A percentile compares a stretch with the other conserved stretches of the same genome.
Evolutionary conservation across 2,329 filamentous ascomycete genomes (phyloP).

Genomic region (Fusarium mexicanum): DNA sequence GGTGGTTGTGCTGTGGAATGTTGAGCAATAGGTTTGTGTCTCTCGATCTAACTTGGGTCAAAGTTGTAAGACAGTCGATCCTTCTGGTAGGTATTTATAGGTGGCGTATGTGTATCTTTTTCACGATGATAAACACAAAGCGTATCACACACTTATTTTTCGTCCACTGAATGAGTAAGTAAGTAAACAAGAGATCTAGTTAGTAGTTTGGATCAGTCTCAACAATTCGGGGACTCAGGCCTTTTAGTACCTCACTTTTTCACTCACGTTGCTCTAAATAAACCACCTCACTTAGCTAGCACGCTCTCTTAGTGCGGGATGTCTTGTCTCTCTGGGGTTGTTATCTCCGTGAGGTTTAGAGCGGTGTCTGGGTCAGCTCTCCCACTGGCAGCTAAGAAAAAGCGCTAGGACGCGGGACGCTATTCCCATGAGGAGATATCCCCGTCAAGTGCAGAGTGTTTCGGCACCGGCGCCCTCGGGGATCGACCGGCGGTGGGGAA

Average conservation of each 20-base stretch:
- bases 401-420: conserved; percentile 25
- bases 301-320: conserved; percentile 1
- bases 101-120: neutral
- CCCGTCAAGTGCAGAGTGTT: conserved; percentile 16
- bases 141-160: neutral
- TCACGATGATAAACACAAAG: neutral
- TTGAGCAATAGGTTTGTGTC: neutral
- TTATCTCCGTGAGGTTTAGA: conserved; percentile 26
- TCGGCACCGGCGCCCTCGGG: conserved; percentile 32
- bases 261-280: neutral
- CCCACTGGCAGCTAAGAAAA: neutral
- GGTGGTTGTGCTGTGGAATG: neutral
- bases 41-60: neutral
- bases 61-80: neutral
- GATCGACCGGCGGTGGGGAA: conserved; percentile 24
- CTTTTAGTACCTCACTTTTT: neutral
- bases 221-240: neutral
- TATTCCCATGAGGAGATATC: conserved; percentile 42
- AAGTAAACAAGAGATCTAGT: neutral
- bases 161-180: neutral
- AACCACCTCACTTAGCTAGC: neutral
- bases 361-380: neutral
- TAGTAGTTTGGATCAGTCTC: neutral
- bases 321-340: conserved; percentile 29
- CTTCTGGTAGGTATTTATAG: neutral